A percentile compares a stretch with the other conserved stretches of the same genome.
Evolutionary conservation across 1,139 yeast species (phyloP).

Genomic region (Candida glucosophila): DNA sequence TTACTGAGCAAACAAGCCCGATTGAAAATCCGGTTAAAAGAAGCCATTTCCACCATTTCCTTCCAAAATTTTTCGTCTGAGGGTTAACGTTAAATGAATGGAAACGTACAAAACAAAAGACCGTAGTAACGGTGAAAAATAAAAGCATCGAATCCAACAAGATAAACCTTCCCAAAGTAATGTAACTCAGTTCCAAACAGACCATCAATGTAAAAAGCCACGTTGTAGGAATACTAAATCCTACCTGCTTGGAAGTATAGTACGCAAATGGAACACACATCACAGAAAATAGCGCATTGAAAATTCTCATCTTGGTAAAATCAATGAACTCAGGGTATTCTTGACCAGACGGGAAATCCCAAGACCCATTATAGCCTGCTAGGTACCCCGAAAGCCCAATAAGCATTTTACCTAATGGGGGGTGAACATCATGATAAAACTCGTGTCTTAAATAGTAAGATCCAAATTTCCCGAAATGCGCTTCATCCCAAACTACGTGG

Average conservation of each 20-base stretch:
- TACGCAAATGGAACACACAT: slow-evolving; percentile 91
- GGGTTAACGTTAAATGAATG: slow-evolving; percentile 53
- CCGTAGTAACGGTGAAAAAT: slow-evolving; percentile 81
- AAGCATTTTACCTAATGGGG: slow-evolving; percentile 96
- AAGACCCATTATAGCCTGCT: slow-evolving; percentile 93
- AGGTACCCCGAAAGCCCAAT: slow-evolving; percentile 90
- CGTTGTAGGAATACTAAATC: slow-evolving; percentile 70
- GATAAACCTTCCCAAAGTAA: slow-evolving; percentile 86
- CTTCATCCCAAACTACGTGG: slow-evolving; percentile 58
- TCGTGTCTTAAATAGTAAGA: slow-evolving; percentile 88
- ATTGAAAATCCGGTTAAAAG: slow-evolving; percentile 63
- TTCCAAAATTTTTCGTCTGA: slow-evolving; percentile 43
- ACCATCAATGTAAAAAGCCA: slow-evolving; percentile 91
- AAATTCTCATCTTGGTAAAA: slow-evolving; percentile 85
- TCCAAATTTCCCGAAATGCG: slow-evolving; percentile 88
- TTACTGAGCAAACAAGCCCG: slow-evolving; percentile 77
- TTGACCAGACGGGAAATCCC: slow-evolving; percentile 88
- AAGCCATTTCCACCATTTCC: slow-evolving; percentile 95
- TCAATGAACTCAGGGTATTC: slow-evolving; percentile 80
- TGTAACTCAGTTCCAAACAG: slow-evolving; percentile 73
- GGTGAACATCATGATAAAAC: slow-evolving; percentile 96
- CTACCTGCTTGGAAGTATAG: slow-evolving; percentile 80
- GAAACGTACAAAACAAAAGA: slow-evolving; percentile 70
- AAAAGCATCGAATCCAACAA: slow-evolving; percentile 93
- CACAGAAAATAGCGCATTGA: slow-evolving; percentile 86